A percentile compares a stretch with the other conserved stretches of the same genome.
phyloP scores from a whole-genome alignment of 1,284 basidiomycete species.

The Boletus chippewaensis region DNA sequence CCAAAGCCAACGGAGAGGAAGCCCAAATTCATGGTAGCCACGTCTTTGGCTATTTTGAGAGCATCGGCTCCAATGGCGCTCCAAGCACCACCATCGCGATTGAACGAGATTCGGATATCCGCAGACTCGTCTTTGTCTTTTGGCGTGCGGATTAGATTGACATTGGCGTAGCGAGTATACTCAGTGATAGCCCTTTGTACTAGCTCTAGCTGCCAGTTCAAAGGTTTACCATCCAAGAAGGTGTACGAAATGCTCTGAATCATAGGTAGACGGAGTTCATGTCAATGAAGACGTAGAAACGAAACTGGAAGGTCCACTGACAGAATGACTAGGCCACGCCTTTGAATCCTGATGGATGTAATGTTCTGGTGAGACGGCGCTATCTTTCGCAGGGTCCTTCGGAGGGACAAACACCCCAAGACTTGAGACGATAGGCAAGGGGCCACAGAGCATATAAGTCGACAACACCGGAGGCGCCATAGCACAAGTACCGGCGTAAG shows the following conservation, averaged over 20 bases:
- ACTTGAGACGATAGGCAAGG: neutral
- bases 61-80: neutral
- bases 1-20: neutral
- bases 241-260: neutral
- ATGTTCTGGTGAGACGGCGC: too few species aligned
- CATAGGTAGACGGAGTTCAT: neutral
- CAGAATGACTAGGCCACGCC: neutral
- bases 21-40: neutral
- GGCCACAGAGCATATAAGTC: neutral
- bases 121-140: neutral
- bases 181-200: neutral
- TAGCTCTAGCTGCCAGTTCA: neutral
- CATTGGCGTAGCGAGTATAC: neutral
- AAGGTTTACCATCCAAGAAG: neutral
- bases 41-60: neutral
- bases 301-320: neutral
- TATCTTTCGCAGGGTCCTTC: neutral
- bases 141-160: neutral
- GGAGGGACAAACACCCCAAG: neutral
- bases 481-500: too few species aligned
- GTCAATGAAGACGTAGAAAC: neutral
- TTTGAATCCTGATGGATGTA: neutral
- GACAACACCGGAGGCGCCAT: too few species aligned
- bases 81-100: neutral
- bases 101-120: neutral